These are phyloP conservation scores for Calocera cornea DNA, from an alignment of 768 basidiomycete species.

Conservation along the genomic window DNA sequence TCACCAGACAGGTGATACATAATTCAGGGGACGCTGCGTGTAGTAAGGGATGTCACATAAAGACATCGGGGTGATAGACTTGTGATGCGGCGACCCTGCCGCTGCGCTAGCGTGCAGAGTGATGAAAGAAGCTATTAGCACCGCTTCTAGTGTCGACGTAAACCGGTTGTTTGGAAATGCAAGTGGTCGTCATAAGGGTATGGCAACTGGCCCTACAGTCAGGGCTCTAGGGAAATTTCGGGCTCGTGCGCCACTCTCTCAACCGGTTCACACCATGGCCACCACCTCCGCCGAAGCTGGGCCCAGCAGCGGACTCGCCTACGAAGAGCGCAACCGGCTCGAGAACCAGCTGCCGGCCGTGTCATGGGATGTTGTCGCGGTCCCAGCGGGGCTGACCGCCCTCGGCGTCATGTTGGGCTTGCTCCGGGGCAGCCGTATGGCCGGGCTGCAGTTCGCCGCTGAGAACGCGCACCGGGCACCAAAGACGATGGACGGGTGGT, in stretches of 20 bases:
- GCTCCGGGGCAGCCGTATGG: conserved; percentile 51
- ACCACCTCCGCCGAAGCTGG: background rate
- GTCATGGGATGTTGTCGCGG: background rate
- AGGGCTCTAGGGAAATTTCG: background rate
- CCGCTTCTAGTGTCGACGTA: background rate
- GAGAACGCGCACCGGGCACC: conserved; percentile 85
- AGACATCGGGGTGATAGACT: no score
- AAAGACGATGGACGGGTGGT: conserved; percentile 80
- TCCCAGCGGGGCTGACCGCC: background rate
- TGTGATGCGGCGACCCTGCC: no score
- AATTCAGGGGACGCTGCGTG: background rate
- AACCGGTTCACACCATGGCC: background rate
- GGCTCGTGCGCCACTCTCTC: background rate
- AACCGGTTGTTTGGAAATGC: background rate
- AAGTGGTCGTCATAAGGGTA: background rate
- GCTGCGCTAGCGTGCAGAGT: background rate
- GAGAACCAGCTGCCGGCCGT: background rate
- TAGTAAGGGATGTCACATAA: background rate
- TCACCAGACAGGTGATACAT: background rate
- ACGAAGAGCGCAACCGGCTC: background rate
- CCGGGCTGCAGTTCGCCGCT: conserved; percentile 72
- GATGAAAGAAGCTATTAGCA: background rate
- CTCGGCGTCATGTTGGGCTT: conserved; percentile 11
- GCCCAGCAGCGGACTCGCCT: background rate
- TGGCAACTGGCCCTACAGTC: no score